Percentiles rank a stretch among this genome's conserved stretches.
Conservation (phyloP, 495 filamentous ascomycete genomes). For the Xylaria cubensis region DNA sequence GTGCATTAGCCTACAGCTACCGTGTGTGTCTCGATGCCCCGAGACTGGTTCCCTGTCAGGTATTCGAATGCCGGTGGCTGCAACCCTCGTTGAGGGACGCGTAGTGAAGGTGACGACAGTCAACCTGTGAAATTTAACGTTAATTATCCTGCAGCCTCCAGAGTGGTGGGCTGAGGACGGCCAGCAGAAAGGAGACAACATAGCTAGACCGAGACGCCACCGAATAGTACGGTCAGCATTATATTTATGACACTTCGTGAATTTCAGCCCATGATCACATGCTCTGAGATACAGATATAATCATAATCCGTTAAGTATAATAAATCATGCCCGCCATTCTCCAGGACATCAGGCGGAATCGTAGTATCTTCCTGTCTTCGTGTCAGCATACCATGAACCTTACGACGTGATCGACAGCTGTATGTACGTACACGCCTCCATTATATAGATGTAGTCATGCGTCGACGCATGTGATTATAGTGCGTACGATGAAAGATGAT, state of each 20-base stretch:
- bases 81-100: conserved; percentile 9
- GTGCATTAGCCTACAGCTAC: conserved; percentile 31
- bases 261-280: background rate
- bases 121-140: conserved; percentile 8
- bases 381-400: background rate
- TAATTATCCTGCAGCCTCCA: background rate
- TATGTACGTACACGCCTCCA: background rate
- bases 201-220: background rate
- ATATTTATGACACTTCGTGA: background rate
- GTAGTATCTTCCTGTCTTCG: background rate
- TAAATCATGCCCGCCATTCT: background rate
- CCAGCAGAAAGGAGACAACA: background rate
- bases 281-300: background rate
- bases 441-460: background rate
- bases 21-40: conserved; percentile 32
- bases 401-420: background rate
- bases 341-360: background rate
- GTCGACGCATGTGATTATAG: background rate
- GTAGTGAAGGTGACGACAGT: conserved; percentile 16
- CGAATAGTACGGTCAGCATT: background rate
- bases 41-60: conserved; percentile 11
- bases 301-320: background rate
- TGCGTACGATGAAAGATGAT: background rate
- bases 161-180: background rate
- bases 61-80: background rate